phyloP scores from a whole-genome alignment of 1,139 yeast genomes.

The Pichia sorboxylosa region DNA sequence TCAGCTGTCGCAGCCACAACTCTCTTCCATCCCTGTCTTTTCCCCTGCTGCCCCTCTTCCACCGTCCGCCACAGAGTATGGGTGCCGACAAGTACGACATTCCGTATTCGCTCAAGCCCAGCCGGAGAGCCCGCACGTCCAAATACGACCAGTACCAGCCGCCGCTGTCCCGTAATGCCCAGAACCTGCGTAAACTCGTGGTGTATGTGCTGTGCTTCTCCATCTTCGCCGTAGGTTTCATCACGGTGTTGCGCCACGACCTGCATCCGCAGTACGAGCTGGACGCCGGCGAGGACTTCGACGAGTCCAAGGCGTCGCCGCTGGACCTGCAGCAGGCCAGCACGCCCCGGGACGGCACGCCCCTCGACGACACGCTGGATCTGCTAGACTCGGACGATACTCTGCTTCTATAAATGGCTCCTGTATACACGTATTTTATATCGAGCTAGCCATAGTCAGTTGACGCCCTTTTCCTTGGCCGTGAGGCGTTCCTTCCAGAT shows the following conservation, averaged over 20 bases:
- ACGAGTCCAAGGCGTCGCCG: no score
- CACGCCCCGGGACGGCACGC: no score
- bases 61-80: neutral
- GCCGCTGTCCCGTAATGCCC: no score
- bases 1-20: no score
- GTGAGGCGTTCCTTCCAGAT: constrained; percentile 90
- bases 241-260: no score
- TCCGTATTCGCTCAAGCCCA: constrained; percentile 8
- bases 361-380: no score
- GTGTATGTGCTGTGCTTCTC: constrained; percentile 8
- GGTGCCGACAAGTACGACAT: constrained; percentile 7
- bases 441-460: constrained; percentile 4
- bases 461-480: constrained; percentile 47
- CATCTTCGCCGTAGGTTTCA: constrained; percentile 8
- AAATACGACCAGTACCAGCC: constrained; percentile 5
- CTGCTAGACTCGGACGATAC: constrained; percentile 7
- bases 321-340: no score
- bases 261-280: no score
- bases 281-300: no score
- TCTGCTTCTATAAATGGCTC: neutral
- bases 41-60: neutral
- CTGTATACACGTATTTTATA: constrained; percentile 1
- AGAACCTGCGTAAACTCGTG: no score
- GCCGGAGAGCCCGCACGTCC: constrained; percentile 2
- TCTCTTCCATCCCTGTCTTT: neutral